Percentiles rank a stretch among this genome's conserved stretches.
These are phyloP conservation scores for Kwoniella dendrophila DNA, from an alignment of 768 basidiomycete species.

Conservation along the genomic window DNA sequence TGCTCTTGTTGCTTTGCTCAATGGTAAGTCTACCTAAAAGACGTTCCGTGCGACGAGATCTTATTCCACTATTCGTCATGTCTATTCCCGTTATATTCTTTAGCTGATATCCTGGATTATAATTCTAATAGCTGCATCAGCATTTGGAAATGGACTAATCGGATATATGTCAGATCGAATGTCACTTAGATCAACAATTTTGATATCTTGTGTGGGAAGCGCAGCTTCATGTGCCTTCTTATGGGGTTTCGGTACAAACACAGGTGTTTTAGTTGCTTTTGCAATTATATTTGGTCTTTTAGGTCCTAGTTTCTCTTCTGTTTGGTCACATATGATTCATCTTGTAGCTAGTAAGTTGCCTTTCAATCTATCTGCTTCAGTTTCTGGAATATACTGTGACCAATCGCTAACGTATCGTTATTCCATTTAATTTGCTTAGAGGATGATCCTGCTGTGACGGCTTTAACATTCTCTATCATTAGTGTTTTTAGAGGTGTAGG, in stretches of 20 bases:
- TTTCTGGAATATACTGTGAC: too few relatives aligned
- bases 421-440: too few relatives aligned
- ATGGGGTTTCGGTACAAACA: slow-evolving; percentile 49
- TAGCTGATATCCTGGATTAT: too few relatives aligned
- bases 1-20: slow-evolving; percentile 47
- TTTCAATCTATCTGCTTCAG: too few relatives aligned
- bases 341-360: slow-evolving; percentile 42
- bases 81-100: too few relatives aligned
- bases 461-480: slow-evolving; percentile 46
- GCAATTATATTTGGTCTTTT: slow-evolving; percentile 41
- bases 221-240: slow-evolving; percentile 45
- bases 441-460: slow-evolving; percentile 38
- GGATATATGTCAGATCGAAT: slow-evolving; percentile 47
- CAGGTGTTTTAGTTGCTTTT: slow-evolving; percentile 36
- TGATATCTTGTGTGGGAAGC: slow-evolving; percentile 38
- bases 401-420: too few relatives aligned
- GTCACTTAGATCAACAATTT: slow-evolving; percentile 36
- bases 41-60: too few relatives aligned
- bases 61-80: too few relatives aligned
- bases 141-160: slow-evolving; percentile 40
- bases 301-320: slow-evolving; percentile 41
- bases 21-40: slow-evolving; percentile 25
- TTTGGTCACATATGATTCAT: slow-evolving; percentile 48
- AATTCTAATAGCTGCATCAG: slow-evolving; percentile 45
- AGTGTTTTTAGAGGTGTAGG: slow-evolving; percentile 46